phyloP scores from a whole-genome alignment of 2,329 filamentous ascomycete species.

The Aspergillus luchuensis region DNA sequence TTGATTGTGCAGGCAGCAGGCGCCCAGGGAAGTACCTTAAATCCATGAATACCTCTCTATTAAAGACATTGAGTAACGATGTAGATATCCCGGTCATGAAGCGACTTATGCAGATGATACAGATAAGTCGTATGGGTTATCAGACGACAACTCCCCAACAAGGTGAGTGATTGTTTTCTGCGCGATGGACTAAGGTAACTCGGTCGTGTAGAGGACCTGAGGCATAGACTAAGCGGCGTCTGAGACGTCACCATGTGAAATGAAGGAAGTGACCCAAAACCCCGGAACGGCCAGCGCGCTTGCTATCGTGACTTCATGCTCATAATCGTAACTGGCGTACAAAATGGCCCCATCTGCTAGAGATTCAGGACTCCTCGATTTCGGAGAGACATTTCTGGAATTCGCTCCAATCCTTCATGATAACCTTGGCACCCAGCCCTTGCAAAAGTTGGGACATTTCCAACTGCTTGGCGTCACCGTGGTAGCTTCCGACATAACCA shows the following conservation, averaged over 20 bases:
- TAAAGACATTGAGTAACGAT: constrained; percentile 20
- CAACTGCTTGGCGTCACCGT: constrained; percentile 58
- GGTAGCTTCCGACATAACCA: constrained; percentile 82
- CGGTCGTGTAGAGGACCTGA: background rate
- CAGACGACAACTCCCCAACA: background rate
- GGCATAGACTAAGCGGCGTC: background rate
- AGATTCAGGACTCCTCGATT: constrained; percentile 39
- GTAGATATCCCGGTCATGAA: constrained; percentile 13
- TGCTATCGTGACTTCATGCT: constrained; percentile 38
- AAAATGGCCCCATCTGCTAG: constrained; percentile 7
- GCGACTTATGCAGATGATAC: constrained; percentile 5
- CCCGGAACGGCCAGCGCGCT: constrained; percentile 23
- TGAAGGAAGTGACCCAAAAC: constrained; percentile 9
- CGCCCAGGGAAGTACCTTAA: constrained; percentile 11
- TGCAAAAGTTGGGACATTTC: constrained; percentile 66
- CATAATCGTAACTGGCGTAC: constrained; percentile 10
- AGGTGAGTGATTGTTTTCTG: background rate
- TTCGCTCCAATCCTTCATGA: constrained; percentile 58
- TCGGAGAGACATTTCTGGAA: constrained; percentile 47
- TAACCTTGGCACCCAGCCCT: constrained; percentile 62
- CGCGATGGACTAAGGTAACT: background rate
- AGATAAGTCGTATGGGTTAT: constrained; percentile 2
- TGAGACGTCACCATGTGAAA: background rate
- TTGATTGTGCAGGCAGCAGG: constrained; percentile 15
- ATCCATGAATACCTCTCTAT: constrained; percentile 23